phyloP scores from a whole-genome alignment of 2,329 filamentous ascomycete species.

The Sarocladiaceae sp. region DNA sequence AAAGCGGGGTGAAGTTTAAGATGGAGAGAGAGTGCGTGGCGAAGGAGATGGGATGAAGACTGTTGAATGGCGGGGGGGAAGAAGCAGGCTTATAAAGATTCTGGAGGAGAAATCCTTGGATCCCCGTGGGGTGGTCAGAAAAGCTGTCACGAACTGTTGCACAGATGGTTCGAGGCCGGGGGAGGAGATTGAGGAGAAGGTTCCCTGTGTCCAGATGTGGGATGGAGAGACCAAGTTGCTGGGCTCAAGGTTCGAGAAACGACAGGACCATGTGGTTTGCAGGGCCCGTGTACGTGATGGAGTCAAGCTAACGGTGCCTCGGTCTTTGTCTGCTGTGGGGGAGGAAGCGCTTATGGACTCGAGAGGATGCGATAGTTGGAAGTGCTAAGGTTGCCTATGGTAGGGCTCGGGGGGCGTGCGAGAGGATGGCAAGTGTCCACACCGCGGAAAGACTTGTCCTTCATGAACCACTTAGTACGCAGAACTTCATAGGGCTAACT shows the following conservation, averaged over 20 bases:
- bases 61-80: slow-evolving; percentile 2
- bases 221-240: neutral
- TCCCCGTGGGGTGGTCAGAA: slow-evolving; percentile 7
- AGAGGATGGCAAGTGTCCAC: too few species aligned
- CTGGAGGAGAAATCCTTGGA: slow-evolving; percentile 1
- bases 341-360: too few species aligned
- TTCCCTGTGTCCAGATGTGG: slow-evolving; percentile 3
- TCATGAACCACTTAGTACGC: too few species aligned
- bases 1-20: neutral
- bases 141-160: slow-evolving; percentile 3
- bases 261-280: neutral
- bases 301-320: neutral
- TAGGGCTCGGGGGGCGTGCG: too few species aligned
- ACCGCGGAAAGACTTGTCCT: too few species aligned
- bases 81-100: slow-evolving; percentile 5
- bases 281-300: neutral
- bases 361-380: too few species aligned
- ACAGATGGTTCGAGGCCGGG: slow-evolving; percentile 5
- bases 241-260: slow-evolving; percentile 1
- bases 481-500: too few species aligned
- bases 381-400: too few species aligned
- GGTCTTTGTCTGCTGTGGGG: slow-evolving; percentile 4
- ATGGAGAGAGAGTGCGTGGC: slow-evolving; percentile 1
- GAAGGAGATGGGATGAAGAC: slow-evolving; percentile 1
- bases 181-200: slow-evolving; percentile 7